Evolutionary conservation across 2,329 filamentous ascomycete species (phyloP), one percentile per base, ranked within the genome.

Genomic region (Metarhizium brunneum): DNA sequence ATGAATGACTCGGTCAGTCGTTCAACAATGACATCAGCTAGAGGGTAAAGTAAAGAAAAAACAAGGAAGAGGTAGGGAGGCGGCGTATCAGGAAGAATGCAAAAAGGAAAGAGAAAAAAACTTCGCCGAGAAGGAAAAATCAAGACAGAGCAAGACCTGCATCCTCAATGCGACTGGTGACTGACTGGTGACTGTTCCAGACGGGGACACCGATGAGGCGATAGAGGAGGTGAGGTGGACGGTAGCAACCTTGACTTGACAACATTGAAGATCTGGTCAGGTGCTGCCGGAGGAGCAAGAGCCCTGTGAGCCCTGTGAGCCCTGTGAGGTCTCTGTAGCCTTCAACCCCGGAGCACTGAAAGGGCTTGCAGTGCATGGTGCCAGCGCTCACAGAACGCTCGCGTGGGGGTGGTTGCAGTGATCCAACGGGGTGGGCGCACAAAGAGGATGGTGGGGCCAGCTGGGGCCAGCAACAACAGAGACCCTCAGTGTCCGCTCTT

Each of bases 131-230:
- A 11, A 35, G 10, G 7, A 35, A 35, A 35, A 35, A 35, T 35
- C 32, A 35, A 48, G 25, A 48, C 25, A 48, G 2, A 13, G 20
- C n/a, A 30, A 48, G 13, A 30, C 42, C 42, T 20, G 42, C n/a
- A 20, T 45, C 42, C 42, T 45, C 42, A 10, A 6, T 11, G 32
- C 32, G 32, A 35, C 32, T 35, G 32, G 4, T 11, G 32, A 35
- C 32, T 35, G 32, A 35, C 32, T 35, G 32, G n/a, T 25, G 43
- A 47, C 43, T 47, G 16, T 52, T 47, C 20, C 16, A 30, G 52
- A 51, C 51, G 47, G 55, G 7, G 47, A 54, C 51, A 32, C 52
- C 55, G 55, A 53, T 48, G 25, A 52, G 16, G 50, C 38, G 38
- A 42, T 42, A 2, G 38, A 43, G 50, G 5, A 38, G 49, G 49